These are phyloP conservation scores for Lactarius sp. DNA, from an alignment of 768 basidiomycete genomes.

Conservation along the genomic window DNA sequence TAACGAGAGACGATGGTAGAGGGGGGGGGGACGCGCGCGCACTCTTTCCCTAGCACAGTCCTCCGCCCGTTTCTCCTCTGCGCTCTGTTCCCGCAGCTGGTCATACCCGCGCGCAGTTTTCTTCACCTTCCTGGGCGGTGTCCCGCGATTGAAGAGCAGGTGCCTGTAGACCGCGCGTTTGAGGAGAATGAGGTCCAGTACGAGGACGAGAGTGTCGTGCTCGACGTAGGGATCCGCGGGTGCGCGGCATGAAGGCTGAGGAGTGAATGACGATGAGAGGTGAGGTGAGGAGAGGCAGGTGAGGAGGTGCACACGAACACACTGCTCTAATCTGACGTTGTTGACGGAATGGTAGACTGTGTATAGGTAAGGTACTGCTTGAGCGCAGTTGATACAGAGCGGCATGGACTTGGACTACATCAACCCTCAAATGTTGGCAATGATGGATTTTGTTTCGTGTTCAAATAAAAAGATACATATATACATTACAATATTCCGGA, in stretches of 20 bases:
- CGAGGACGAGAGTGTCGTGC: constrained; percentile 65
- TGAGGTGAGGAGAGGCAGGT: background rate
- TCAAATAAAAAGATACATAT: constrained; percentile 6
- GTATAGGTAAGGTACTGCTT: constrained; percentile 62
- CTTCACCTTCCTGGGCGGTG: constrained; percentile 49
- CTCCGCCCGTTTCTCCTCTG: constrained; percentile 31
- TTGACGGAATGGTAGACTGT: constrained; percentile 75
- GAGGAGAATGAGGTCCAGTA: constrained; percentile 76
- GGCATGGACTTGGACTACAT: constrained; percentile 46
- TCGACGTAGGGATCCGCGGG: constrained; percentile 89
- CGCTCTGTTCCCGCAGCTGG: background rate
- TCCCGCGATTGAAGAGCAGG: constrained; percentile 73
- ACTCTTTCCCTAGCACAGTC: constrained; percentile 16
- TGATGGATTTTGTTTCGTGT: background rate
- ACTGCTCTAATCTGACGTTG: constrained; percentile 79
- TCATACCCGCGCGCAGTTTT: background rate
- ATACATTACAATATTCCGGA: constrained; percentile 6
- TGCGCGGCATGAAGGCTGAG: constrained; percentile 50
- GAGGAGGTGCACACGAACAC: constrained; percentile 45
- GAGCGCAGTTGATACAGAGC: constrained; percentile 74
- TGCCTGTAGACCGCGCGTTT: constrained; percentile 81
- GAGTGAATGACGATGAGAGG: constrained; percentile 12
- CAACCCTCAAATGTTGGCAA: background rate
- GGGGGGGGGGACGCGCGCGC: background rate
- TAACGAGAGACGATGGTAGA: background rate